phyloP scores from a whole-genome alignment of 805 yeast species.

The Clavispora asparagi region DNA sequence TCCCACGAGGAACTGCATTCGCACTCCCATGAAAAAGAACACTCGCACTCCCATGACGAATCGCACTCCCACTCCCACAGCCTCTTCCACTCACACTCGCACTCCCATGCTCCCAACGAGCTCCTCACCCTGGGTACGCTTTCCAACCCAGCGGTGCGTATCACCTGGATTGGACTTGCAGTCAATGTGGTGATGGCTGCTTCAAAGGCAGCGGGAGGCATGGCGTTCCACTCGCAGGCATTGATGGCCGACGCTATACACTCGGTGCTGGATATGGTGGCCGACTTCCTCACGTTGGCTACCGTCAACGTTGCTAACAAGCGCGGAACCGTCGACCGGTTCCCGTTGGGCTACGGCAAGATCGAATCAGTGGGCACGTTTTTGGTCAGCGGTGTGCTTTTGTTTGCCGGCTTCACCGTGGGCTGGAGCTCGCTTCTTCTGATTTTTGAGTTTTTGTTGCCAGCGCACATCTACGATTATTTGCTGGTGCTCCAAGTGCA shows the following conservation, averaged over 20 bases:
- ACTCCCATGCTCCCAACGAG: conserved; percentile 38
- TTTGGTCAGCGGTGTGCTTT: conserved; percentile 75
- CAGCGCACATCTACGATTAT: conserved; percentile 54
- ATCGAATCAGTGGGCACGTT: conserved; percentile 89
- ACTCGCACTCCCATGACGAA: conserved; percentile 18
- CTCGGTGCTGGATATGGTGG: conserved; percentile 83
- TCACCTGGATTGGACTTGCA: conserved; percentile 85
- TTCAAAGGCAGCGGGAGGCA: conserved; percentile 85
- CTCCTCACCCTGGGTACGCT: conserved; percentile 25
- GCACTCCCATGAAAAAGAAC: conserved; percentile 3
- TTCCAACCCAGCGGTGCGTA: conserved; percentile 79
- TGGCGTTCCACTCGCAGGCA: conserved; percentile 91
- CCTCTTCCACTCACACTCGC: conserved; percentile 30
- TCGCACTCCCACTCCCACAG: conserved; percentile 29
- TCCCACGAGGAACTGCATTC: conserved; percentile 1
- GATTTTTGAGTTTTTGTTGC: conserved; percentile 62
- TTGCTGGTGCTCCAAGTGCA: conserved; percentile 46
- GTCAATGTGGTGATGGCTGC: conserved; percentile 83
- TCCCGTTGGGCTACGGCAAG: conserved; percentile 89
- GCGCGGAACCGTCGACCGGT: conserved; percentile 50
- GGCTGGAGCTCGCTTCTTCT: conserved; percentile 79
- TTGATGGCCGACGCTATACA: conserved; percentile 92
- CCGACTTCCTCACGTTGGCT: conserved; percentile 83
- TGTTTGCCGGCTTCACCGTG: conserved; percentile 85
- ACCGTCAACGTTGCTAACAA: conserved; percentile 76